Percentiles rank a stretch among this genome's conserved stretches.
Evolutionary conservation across 179 eudicot species (phyloP).

Genomic region (Beta macrorhiza): DNA sequence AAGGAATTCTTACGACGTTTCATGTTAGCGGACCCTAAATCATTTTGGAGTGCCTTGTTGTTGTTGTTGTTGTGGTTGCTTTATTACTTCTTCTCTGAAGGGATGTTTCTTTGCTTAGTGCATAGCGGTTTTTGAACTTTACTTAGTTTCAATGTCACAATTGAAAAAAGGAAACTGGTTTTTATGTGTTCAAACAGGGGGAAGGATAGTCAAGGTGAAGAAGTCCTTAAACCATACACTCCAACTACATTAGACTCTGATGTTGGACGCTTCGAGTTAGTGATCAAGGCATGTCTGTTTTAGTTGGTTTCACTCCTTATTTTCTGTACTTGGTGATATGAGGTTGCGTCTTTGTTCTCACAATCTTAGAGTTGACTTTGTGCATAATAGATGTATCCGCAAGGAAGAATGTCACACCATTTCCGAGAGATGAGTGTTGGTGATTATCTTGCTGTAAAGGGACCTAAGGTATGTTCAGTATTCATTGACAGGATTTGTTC

Average conservation of each 20-base stretch:
- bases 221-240: slow-evolving; percentile 80
- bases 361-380: slow-evolving; percentile 9
- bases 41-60: too few relatives aligned
- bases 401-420: slow-evolving; percentile 94
- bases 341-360: neutral
- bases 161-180: too few relatives aligned
- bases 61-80: too few relatives aligned
- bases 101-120: neutral
- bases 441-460: slow-evolving; percentile 70
- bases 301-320: neutral
- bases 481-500: neutral
- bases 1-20: too few relatives aligned
- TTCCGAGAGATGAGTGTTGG: slow-evolving; percentile 78
- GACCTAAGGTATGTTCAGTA: slow-evolving; percentile 61
- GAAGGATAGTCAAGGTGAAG: slow-evolving; percentile 78
- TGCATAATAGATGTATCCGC: slow-evolving; percentile 70
- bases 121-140: neutral
- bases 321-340: neutral
- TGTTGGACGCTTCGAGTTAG: slow-evolving; percentile 72
- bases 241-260: slow-evolving; percentile 88
- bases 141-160: neutral
- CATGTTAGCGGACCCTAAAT: too few relatives aligned
- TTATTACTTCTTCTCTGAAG: too few relatives aligned
- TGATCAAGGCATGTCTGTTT: slow-evolving; percentile 61
- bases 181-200: slow-evolving; percentile 44